Conservation (phyloP, 2,329 filamentous ascomycete genomes). For the Ceratocystis variospora region DNA sequence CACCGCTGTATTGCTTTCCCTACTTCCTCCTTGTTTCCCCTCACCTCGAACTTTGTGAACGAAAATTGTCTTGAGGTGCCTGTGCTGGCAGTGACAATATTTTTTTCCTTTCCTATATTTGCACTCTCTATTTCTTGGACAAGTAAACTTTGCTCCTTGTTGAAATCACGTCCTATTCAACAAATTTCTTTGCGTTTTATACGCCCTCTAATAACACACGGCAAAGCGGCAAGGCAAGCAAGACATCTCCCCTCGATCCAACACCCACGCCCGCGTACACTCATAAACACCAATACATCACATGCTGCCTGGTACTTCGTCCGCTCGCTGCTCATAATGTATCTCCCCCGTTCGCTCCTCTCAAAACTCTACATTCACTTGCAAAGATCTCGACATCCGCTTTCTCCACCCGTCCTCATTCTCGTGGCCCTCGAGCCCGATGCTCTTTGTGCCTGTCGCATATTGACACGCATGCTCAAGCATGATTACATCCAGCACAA, state of each 20-base stretch:
- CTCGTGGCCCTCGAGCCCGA: conserved; percentile 91
- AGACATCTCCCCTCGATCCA: not conserved
- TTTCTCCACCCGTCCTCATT: conserved; percentile 79
- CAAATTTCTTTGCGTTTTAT: too few species aligned
- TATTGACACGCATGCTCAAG: conserved; percentile 83
- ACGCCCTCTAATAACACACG: not conserved
- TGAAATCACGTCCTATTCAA: not conserved
- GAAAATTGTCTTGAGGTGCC: not conserved
- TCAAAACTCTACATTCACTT: conserved; percentile 86
- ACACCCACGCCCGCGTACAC: not conserved
- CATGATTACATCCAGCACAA: conserved; percentile 97
- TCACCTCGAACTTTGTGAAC: not conserved
- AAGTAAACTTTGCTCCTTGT: not conserved
- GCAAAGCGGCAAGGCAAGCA: not conserved
- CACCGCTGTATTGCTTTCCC: not conserved
- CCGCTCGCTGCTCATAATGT: conserved; percentile 46
- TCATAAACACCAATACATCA: not conserved
- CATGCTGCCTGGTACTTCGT: not conserved
- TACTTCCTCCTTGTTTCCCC: not conserved
- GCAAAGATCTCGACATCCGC: conserved; percentile 71
- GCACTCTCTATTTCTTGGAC: not conserved
- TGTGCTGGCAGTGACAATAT: not conserved
- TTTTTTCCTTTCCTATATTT: not conserved
- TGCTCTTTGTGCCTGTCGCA: conserved; percentile 86
- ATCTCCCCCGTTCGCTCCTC: conserved; percentile 80